Evolutionary conservation across 768 basidiomycete genomes (phyloP).

Genomic region (Hypholoma sublateritium): DNA sequence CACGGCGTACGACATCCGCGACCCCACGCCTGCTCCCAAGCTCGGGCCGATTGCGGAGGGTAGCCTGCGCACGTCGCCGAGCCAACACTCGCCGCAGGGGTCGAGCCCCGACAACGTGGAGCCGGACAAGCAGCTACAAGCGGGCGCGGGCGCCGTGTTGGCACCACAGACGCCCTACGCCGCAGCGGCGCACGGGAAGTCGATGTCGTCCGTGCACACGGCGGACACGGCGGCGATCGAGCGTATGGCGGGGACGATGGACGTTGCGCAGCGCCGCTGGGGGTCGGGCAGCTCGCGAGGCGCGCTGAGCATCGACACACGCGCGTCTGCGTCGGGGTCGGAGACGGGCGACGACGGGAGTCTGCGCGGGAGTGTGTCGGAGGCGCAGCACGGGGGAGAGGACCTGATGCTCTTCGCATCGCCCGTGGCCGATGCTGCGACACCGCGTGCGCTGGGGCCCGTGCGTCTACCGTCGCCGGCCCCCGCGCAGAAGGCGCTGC

Average conservation of each 20-base stretch:
- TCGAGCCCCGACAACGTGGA: conserved; percentile 13
- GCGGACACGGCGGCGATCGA: conserved; percentile 72
- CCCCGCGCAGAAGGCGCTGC: conserved; percentile 2
- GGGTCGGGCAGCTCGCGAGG: conserved; percentile 29
- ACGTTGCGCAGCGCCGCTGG: conserved; percentile 59
- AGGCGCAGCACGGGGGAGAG: conserved; percentile 3
- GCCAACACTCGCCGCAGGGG: conserved; percentile 10
- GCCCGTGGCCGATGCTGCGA: conserved; percentile 29
- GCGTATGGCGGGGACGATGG: conserved; percentile 62
- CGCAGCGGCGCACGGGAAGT: conserved; percentile 37
- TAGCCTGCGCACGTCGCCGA: conserved; percentile 27
- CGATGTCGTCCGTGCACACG: conserved; percentile 59
- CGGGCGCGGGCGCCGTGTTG: neutral
- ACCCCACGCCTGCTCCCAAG: conserved; percentile 76
- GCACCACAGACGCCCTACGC: conserved; percentile 27
- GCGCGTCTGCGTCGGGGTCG: conserved; percentile 15
- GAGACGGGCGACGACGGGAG: neutral
- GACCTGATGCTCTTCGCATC: conserved; percentile 26
- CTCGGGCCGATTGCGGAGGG: conserved; percentile 61
- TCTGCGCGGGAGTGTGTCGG: neutral
- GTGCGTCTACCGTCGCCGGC: conserved; percentile 6
- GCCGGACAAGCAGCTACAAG: conserved; percentile 9
- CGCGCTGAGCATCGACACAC: conserved; percentile 29
- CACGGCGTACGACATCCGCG: conserved; percentile 37
- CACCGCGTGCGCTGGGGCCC: neutral